These are phyloP conservation scores for Colletotrichum limetticola DNA, from an alignment of 2,329 filamentous ascomycete species.

Conservation along the genomic window DNA sequence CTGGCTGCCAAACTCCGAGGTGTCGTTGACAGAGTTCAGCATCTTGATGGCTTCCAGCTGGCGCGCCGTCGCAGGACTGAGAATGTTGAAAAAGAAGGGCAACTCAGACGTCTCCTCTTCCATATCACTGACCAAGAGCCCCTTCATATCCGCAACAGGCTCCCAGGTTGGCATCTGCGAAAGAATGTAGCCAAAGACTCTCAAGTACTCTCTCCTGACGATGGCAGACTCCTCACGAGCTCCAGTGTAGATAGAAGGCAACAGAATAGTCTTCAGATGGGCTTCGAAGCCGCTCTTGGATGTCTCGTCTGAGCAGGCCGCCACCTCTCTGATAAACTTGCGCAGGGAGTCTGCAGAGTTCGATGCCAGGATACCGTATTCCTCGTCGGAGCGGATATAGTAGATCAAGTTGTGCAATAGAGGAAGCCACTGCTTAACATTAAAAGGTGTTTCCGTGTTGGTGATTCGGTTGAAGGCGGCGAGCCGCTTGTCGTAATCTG, in stretches of 20 bases:
- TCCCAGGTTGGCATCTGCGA: slow-evolving; percentile 76
- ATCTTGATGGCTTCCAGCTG: slow-evolving; percentile 86
- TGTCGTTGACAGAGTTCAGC: slow-evolving; percentile 74
- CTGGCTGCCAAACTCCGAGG: slow-evolving; percentile 74
- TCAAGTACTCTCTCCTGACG: slow-evolving; percentile 83
- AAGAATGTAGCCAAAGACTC: slow-evolving; percentile 82
- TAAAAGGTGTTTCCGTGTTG: slow-evolving; percentile 67
- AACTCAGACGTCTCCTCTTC: slow-evolving; percentile 73
- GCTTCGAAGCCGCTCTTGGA: slow-evolving; percentile 61
- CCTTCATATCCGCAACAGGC: slow-evolving; percentile 78
- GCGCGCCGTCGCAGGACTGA: slow-evolving; percentile 89
- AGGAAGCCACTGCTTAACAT: slow-evolving; percentile 83
- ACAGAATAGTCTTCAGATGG: slow-evolving; percentile 72
- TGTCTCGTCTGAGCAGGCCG: slow-evolving; percentile 52
- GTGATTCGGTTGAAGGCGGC: slow-evolving; percentile 80
- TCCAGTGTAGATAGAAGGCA: slow-evolving; percentile 82
- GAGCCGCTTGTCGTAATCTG: slow-evolving; percentile 87
- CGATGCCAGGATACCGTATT: slow-evolving; percentile 82
- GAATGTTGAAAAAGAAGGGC: slow-evolving; percentile 91
- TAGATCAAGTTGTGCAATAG: slow-evolving; percentile 90
- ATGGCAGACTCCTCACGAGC: slow-evolving; percentile 83
- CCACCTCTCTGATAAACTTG: slow-evolving; percentile 76
- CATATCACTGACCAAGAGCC: slow-evolving; percentile 65
- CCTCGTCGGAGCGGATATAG: slow-evolving; percentile 86
- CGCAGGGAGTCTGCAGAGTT: slow-evolving; percentile 87